Percentiles rank a stretch among this genome's conserved stretches.
These are phyloP conservation scores for Corynespora cassiicola DNA, from an alignment of 2,329 filamentous ascomycete genomes.

Conservation along the genomic window DNA sequence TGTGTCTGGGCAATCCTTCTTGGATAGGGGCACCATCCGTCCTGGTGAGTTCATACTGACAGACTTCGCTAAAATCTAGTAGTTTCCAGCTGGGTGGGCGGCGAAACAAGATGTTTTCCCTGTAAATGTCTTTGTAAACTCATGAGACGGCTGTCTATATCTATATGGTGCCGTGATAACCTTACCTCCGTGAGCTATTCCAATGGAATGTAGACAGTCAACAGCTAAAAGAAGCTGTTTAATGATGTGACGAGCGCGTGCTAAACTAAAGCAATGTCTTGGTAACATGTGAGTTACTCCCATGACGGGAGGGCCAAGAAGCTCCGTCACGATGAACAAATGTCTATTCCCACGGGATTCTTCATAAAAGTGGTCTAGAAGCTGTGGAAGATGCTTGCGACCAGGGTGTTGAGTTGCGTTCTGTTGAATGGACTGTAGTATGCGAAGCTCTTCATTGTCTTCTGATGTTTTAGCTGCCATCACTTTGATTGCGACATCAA, in stretches of 20 bases:
- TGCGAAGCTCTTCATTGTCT: no score
- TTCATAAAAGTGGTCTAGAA: slow-evolving; percentile 4
- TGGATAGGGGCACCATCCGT: slow-evolving; percentile 7
- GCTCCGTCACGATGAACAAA: slow-evolving; percentile 5
- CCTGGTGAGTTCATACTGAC: not conserved
- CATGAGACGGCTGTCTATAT: not conserved
- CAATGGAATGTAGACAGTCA: slow-evolving; percentile 8
- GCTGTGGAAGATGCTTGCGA: slow-evolving; percentile 1
- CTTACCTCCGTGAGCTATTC: slow-evolving; percentile 7
- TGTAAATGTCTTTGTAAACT: slow-evolving; percentile 5
- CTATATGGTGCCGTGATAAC: not conserved
- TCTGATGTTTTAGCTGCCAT: no score
- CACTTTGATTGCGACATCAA: no score
- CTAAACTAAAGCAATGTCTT: slow-evolving; percentile 1
- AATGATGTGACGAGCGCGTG: not conserved
- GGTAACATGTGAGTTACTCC: not conserved
- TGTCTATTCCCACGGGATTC: not conserved
- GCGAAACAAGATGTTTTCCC: slow-evolving; percentile 5
- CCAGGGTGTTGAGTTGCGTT: slow-evolving; percentile 7
- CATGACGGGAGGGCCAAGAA: slow-evolving; percentile 1
- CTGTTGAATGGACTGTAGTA: no score
- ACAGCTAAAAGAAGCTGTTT: slow-evolving; percentile 6
- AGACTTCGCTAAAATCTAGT: not conserved
- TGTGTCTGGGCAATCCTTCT: slow-evolving; percentile 1
- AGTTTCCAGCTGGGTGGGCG: not conserved